These are phyloP conservation scores for Tilletia indica DNA, from an alignment of 1,284 basidiomycete genomes.

Conservation along the genomic window DNA sequence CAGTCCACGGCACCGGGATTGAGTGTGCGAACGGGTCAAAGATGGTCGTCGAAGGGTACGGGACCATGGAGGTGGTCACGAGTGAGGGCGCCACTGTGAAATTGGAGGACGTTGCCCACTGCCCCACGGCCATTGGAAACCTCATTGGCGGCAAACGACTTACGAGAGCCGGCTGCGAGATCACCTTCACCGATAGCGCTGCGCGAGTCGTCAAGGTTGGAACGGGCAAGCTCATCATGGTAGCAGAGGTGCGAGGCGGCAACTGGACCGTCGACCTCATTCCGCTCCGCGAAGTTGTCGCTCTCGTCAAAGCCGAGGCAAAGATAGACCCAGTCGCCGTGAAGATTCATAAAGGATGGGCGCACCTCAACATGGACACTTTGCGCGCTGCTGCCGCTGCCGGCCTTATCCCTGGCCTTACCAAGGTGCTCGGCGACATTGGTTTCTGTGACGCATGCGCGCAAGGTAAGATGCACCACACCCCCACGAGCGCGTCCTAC, in stretches of 20 bases:
- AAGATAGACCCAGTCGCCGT: not conserved
- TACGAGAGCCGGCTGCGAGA: not conserved
- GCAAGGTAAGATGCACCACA: constrained; percentile 8
- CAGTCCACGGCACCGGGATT: not conserved
- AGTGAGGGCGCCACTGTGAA: not conserved
- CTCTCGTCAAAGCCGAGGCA: not conserved
- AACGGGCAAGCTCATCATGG: not conserved
- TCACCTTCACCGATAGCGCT: not conserved
- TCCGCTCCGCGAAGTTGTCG: not conserved
- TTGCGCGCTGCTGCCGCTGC: not conserved
- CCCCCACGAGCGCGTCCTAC: not conserved
- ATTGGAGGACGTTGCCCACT: not conserved
- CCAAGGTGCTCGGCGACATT: not conserved
- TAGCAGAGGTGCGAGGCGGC: not conserved
- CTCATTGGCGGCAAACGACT: not conserved
- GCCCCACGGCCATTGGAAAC: not conserved
- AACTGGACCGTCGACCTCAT: not conserved
- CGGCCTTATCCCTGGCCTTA: not conserved
- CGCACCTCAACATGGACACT: not conserved
- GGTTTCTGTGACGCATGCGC: not conserved
- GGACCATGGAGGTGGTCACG: not conserved
- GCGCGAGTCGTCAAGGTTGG: not conserved
- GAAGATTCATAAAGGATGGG: not conserved
- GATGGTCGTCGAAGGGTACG: not conserved
- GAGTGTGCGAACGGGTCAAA: constrained; percentile 5